Conservation (phyloP, 108 stramenopile species). For the Mediolabrus comicus region DNA sequence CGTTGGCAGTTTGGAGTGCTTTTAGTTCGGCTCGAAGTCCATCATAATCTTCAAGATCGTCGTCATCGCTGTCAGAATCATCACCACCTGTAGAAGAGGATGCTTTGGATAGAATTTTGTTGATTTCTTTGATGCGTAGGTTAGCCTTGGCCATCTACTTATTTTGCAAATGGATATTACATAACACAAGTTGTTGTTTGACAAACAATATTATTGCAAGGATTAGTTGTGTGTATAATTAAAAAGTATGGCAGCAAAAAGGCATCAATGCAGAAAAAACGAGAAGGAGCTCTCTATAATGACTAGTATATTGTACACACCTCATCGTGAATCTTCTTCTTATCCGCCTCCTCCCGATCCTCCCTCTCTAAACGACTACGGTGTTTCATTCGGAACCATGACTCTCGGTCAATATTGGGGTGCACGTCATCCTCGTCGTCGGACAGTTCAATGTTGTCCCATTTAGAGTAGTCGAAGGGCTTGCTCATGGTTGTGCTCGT, state of each 20-base stretch:
- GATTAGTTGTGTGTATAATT: too few relatives aligned
- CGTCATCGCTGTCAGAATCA: conserved; percentile 71
- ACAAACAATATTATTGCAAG: background rate
- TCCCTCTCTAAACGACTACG: conserved; percentile 93
- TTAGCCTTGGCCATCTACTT: conserved; percentile 76
- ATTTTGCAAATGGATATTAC: too few relatives aligned
- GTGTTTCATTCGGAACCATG: conserved; percentile 96
- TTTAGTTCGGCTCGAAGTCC: conserved; percentile 78
- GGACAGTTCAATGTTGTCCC: conserved; percentile 96
- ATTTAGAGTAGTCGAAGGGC: conserved; percentile 96
- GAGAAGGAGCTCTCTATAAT: too few relatives aligned
- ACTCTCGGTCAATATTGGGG: conserved; percentile 98
- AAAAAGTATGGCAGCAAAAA: too few relatives aligned
- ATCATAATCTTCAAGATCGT: conserved; percentile 85
- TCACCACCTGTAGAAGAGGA: conserved; percentile 16
- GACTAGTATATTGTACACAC: too few relatives aligned
- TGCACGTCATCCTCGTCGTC: conserved; percentile 99
- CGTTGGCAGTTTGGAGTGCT: conserved; percentile 68
- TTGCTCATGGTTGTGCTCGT: conserved; percentile 77
- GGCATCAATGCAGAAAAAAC: too few relatives aligned
- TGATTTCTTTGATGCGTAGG: conserved; percentile 81
- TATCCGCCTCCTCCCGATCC: conserved; percentile 86
- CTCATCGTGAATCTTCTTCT: conserved; percentile 76
- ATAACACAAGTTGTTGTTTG: background rate
- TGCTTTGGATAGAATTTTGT: conserved; percentile 50